phyloP scores from a whole-genome alignment of 139 green algal genomes.

The Chlamydomonas asymmetrica region DNA sequence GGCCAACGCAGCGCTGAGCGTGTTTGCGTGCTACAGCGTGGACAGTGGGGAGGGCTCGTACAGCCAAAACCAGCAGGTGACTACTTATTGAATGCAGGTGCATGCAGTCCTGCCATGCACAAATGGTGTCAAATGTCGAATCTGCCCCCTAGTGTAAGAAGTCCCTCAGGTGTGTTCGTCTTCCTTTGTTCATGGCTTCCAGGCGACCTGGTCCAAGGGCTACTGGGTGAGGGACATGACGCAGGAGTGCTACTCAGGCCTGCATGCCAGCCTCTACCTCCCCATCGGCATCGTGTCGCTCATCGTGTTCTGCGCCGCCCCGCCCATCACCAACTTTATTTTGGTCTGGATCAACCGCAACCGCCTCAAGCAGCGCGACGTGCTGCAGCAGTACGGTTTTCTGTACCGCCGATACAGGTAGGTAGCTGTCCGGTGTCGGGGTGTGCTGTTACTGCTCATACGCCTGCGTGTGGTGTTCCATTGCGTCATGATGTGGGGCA shows the following conservation, averaged over 20 bases:
- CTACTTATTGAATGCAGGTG: too few species aligned
- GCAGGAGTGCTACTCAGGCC: neutral
- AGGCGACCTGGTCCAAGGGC: constrained; percentile 6
- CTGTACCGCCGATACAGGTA: neutral
- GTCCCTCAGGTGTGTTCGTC: too few species aligned
- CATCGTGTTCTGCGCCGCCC: neutral
- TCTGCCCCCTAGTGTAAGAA: too few species aligned
- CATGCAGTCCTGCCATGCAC: too few species aligned
- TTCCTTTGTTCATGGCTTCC: too few species aligned
- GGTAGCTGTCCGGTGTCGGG: neutral
- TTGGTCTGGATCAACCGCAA: neutral
- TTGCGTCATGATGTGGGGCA: too few species aligned
- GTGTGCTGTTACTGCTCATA: too few species aligned
- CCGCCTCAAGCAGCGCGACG: neutral
- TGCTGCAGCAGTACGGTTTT: neutral
- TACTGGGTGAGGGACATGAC: constrained; percentile 9
- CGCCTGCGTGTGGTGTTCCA: too few species aligned
- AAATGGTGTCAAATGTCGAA: too few species aligned
- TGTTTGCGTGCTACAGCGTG: neutral
- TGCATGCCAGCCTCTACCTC: neutral
- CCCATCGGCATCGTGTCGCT: neutral
- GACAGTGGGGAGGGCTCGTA: neutral
- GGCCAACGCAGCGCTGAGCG: neutral
- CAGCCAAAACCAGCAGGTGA: constrained; percentile 1
- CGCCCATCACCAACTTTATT: neutral